Percentiles rank a stretch among this genome's conserved stretches.
Evolutionary conservation across 768 basidiomycete species (phyloP).

Genomic region (Piloderma croceum): DNA sequence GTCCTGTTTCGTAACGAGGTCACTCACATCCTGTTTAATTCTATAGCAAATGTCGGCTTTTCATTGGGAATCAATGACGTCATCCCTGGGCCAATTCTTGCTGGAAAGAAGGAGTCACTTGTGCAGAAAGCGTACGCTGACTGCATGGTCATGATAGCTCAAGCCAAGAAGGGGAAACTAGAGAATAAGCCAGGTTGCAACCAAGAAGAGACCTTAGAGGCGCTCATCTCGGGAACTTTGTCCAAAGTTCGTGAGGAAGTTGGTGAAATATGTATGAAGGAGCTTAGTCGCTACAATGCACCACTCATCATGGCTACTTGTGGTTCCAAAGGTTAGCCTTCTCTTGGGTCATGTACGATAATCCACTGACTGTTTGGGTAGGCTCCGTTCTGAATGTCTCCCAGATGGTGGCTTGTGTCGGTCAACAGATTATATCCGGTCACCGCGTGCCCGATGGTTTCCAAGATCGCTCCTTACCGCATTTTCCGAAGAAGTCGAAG

Average conservation of each 20-base stretch:
- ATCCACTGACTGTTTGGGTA: conserved; percentile 23
- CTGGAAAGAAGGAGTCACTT: conserved; percentile 72
- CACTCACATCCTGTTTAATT: conserved; percentile 7
- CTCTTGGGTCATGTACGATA: neutral
- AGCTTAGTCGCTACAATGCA: conserved; percentile 95
- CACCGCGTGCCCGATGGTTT: conserved; percentile 98
- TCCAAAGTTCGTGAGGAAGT: conserved; percentile 95
- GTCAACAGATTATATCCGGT: conserved; percentile 97
- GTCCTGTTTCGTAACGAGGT: neutral
- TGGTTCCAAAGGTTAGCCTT: conserved; percentile 86
- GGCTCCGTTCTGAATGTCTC: conserved; percentile 99
- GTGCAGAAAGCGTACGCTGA: conserved; percentile 86
- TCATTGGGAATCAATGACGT: conserved; percentile 98
- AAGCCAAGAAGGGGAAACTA: conserved; percentile 84
- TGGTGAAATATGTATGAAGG: conserved; percentile 96
- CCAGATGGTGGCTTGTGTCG: conserved; percentile 99
- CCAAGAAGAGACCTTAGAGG: conserved; percentile 94
- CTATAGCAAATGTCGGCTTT: conserved; percentile 93
- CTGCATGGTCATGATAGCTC: conserved; percentile 81
- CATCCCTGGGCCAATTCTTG: conserved; percentile 86
- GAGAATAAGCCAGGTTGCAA: conserved; percentile 98
- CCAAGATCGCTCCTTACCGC: conserved; percentile 97
- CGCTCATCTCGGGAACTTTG: conserved; percentile 87
- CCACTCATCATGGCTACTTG: conserved; percentile 99
- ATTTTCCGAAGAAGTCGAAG: conserved; percentile 95